A percentile compares a stretch with the other conserved stretches of the same genome.
phyloP scores from a whole-genome alignment of 2,329 filamentous ascomycete genomes.

The Ophiocordyceps camponoti-leonardi region DNA sequence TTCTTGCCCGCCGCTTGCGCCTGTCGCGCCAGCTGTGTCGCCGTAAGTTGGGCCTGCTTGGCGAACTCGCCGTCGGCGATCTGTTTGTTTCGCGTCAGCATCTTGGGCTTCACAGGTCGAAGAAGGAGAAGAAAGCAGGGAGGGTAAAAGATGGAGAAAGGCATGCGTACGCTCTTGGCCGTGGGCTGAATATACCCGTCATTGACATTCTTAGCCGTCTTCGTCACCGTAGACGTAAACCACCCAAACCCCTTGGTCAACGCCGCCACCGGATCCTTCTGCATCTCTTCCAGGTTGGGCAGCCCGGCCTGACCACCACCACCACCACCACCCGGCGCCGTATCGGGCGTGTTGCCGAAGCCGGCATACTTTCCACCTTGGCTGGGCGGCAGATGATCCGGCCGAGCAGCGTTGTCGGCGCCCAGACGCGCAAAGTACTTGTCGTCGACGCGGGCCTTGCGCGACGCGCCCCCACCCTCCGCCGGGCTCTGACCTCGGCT shows the following conservation, averaged over 20 bases:
- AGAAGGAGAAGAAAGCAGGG: not conserved
- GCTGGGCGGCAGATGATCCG: slow-evolving; percentile 60
- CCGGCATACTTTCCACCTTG: slow-evolving; percentile 88
- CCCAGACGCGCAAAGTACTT: slow-evolving; percentile 81
- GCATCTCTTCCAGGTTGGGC: slow-evolving; percentile 70
- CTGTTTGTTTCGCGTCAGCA: too few relatives aligned
- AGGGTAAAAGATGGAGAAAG: too few relatives aligned
- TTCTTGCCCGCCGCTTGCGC: slow-evolving; percentile 53
- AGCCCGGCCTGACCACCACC: slow-evolving; percentile 23
- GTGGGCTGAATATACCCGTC: slow-evolving; percentile 86
- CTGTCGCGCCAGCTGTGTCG: slow-evolving; percentile 48
- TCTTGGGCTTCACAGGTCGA: too few relatives aligned
- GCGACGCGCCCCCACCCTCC: slow-evolving; percentile 9
- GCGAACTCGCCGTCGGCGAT: slow-evolving; percentile 67
- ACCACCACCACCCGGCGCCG: slow-evolving; percentile 30
- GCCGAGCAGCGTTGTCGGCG: slow-evolving; percentile 60
- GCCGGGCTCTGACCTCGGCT: slow-evolving; percentile 20
- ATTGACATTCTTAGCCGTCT: slow-evolving; percentile 82
- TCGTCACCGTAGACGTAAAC: slow-evolving; percentile 75
- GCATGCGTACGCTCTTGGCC: slow-evolving; percentile 32
- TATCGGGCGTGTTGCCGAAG: slow-evolving; percentile 60
- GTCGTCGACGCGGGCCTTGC: slow-evolving; percentile 55
- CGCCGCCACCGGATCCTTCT: slow-evolving; percentile 77
- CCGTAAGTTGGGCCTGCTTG: slow-evolving; percentile 43
- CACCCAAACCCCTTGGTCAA: slow-evolving; percentile 88